phyloP scores from a whole-genome alignment of 2,329 filamentous ascomycete species.

The Colletotrichum incanum region DNA sequence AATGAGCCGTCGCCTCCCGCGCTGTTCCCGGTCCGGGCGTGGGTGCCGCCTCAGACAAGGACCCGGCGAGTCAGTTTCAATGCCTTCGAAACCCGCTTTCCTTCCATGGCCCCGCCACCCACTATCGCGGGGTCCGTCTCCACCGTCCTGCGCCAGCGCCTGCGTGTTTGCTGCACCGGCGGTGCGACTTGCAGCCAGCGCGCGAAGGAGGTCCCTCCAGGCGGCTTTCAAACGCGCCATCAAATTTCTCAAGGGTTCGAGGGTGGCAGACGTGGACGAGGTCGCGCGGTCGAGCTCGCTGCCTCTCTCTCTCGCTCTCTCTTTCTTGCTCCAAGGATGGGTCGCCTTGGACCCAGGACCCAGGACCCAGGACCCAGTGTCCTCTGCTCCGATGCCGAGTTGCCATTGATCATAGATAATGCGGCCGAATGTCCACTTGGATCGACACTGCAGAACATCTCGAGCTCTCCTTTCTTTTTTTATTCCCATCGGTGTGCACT shows the following conservation, averaged over 20 bases:
- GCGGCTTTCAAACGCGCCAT: constrained; percentile 1
- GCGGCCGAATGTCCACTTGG: constrained; percentile 6
- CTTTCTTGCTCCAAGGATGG: constrained; percentile 11
- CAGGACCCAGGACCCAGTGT: neutral
- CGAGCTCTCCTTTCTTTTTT: neutral
- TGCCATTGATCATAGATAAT: constrained; percentile 15
- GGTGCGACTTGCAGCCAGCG: neutral
- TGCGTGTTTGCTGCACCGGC: constrained; percentile 10
- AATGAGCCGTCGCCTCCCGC: constrained; percentile 26
- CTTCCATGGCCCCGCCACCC: constrained; percentile 38
- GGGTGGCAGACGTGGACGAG: neutral
- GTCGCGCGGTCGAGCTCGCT: neutral
- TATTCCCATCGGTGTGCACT: constrained; percentile 3
- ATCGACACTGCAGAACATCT: neutral
- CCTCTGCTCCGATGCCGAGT: constrained; percentile 9
- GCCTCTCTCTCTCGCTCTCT: neutral
- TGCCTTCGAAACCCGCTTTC: constrained; percentile 38
- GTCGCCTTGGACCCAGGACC: neutral
- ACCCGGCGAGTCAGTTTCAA: constrained; percentile 40
- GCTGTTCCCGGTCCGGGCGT: constrained; percentile 17
- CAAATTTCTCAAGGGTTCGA: constrained; percentile 7
- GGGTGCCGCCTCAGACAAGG: constrained; percentile 19
- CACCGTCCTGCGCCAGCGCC: constrained; percentile 25
- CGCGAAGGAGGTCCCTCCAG: constrained; percentile 3
- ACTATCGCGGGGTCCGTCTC: constrained; percentile 41